Evolutionary conservation across 495 filamentous ascomycete genomes (phyloP).

Genomic region (Glarea lozoyensis): DNA sequence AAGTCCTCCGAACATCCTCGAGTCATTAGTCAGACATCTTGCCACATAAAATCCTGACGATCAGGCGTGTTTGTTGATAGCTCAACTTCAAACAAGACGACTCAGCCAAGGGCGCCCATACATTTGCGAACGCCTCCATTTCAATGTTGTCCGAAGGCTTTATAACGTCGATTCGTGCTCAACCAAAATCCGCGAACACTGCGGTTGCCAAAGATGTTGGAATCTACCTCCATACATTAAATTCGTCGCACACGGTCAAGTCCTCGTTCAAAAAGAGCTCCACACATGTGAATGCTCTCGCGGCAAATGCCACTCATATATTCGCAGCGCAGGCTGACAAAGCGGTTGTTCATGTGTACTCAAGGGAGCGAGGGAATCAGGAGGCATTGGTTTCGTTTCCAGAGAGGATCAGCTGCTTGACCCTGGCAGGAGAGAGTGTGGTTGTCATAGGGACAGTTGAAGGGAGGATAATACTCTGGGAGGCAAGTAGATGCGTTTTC

Average conservation of each 20-base stretch:
- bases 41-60: background rate
- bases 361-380: slow-evolving; percentile 69
- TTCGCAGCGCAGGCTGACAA: slow-evolving; percentile 89
- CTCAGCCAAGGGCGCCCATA: background rate
- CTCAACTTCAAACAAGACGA: background rate
- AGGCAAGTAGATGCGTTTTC: slow-evolving; percentile 48
- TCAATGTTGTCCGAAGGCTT: slow-evolving; percentile 67
- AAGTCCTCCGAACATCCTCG: background rate
- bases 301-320: slow-evolving; percentile 72
- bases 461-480: slow-evolving; percentile 84
- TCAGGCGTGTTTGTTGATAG: background rate
- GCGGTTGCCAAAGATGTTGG: slow-evolving; percentile 66
- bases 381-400: slow-evolving; percentile 80
- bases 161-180: slow-evolving; percentile 61
- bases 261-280: slow-evolving; percentile 90
- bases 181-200: slow-evolving; percentile 53
- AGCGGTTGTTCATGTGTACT: slow-evolving; percentile 87
- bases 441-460: slow-evolving; percentile 79
- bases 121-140: background rate
- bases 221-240: slow-evolving; percentile 76
- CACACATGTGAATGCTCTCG: slow-evolving; percentile 65
- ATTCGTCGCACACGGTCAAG: slow-evolving; percentile 60
- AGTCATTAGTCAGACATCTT: background rate
- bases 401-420: slow-evolving; percentile 72
- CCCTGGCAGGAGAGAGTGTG: slow-evolving; percentile 51